Evolutionary conservation across 2,329 filamentous ascomycete genomes (phyloP), one percentile per base, ranked within the genome.

Genomic region (Parastagonospora avenae): DNA sequence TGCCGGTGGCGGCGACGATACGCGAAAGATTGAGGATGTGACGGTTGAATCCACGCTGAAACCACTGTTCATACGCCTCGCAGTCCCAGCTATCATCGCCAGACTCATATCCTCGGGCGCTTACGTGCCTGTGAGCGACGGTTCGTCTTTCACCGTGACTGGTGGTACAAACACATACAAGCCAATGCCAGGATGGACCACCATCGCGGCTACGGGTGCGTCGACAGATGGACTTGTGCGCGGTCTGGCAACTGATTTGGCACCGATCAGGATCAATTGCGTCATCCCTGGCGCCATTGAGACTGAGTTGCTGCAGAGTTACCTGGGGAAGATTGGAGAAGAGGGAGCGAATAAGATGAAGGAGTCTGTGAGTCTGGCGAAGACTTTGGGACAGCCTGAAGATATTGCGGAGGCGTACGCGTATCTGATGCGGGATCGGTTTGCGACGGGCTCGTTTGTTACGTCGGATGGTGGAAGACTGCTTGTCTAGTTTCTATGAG

Each of bases 361-460:
- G 54, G 49, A 40, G 44, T 40, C 53, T 30, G 57, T 53, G 2
- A 67, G 59, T 16, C 48, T 75, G 41, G 58, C 58, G 32, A 52
- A 50, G 2, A 49, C 49, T 7, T 54, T 70, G 36, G 71, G 68
- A 1, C 48, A 54, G 28, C 64, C 66, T 4, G 61, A 62, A 47
- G 77, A 79, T 61, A 60, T 74, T 46, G 76, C 76, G 1, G 76
- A 80, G 65, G 70, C 72, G 15, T 79, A 79, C 70, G 57, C 74
- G 3, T 78, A 73, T 58, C 39, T 73, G 8, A 79, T 80, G 77
- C 73, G 70, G 54, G 76, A 79, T 63, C 44, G 57, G 31, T 77
- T 73, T 59, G 66, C 70, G 8, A 77, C 71, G 1, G 77, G 76
- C 1, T 58, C 51, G 9, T 48, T 67, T 27, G 55, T 75, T 7